A percentile compares a stretch with the other conserved stretches of the same genome.
Evolutionary conservation across 2,329 filamentous ascomycete species (phyloP).

Genomic region (Hymenoscyphus albidus): DNA sequence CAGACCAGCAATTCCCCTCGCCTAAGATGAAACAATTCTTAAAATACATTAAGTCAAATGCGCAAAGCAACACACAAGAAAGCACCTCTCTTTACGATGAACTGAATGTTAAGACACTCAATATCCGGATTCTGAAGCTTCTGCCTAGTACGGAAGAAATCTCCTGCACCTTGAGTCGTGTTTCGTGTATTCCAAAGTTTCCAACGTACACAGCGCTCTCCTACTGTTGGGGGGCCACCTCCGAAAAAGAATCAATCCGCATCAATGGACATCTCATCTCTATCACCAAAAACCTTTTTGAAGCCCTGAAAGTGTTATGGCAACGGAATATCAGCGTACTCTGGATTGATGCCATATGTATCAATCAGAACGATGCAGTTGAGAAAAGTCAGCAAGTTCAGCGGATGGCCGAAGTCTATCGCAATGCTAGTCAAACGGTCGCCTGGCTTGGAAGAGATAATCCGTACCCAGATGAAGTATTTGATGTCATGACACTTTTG

Average conservation of each 20-base stretch:
- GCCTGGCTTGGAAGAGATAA: neutral
- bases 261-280: neutral
- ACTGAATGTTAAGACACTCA: neutral
- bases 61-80: neutral
- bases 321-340: neutral
- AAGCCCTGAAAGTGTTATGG: neutral
- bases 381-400: slow-evolving; percentile 1
- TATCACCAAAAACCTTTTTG: neutral
- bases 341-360: slow-evolving; percentile 10
- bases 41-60: neutral
- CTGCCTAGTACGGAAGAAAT: neutral
- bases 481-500: neutral
- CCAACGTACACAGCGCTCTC: neutral
- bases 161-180: neutral
- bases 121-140: neutral
- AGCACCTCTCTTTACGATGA: neutral
- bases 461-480: neutral
- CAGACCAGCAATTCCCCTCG: no score
- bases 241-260: neutral
- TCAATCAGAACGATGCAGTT: slow-evolving; percentile 1
- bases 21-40: no score
- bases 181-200: neutral
- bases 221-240: neutral
- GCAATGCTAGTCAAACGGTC: neutral
- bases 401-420: slow-evolving; percentile 1